A percentile compares a stretch with the other conserved stretches of the same genome.
These are phyloP conservation scores for Macadamia integrifolia DNA, from an alignment of 164 flowering plant genomes.

Conservation along the genomic window DNA sequence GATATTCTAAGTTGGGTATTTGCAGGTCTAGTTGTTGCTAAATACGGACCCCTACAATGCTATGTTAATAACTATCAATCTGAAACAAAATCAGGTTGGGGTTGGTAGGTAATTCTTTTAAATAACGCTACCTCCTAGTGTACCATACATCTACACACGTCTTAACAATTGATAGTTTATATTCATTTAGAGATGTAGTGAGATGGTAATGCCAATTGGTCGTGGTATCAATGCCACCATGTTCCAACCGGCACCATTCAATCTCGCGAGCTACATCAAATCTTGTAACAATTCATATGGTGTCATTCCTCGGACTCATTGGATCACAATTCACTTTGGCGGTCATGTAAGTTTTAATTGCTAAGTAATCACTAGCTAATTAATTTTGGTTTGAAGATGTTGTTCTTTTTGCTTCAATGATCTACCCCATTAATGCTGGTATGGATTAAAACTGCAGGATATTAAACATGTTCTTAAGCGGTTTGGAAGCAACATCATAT, in stretches of 20 bases:
- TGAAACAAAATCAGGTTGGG: not conserved
- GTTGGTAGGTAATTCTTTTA: constrained; percentile 16
- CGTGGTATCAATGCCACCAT: constrained; percentile 29
- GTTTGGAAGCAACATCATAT: constrained; percentile 16
- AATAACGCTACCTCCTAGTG: too few relatives aligned
- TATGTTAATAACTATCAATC: not conserved
- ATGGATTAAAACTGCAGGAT: constrained; percentile 4
- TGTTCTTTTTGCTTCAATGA: not conserved
- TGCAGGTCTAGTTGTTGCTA: constrained; percentile 25
- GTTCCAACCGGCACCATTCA: constrained; percentile 33
- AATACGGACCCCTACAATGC: constrained; percentile 16
- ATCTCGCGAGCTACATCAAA: constrained; percentile 20
- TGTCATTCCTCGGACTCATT: constrained; percentile 47
- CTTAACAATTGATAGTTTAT: not conserved
- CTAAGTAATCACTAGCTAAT: not conserved
- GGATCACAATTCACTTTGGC: constrained; percentile 54
- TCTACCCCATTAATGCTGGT: too few relatives aligned
- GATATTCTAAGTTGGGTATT: constrained; percentile 25
- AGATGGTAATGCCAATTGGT: constrained; percentile 51
- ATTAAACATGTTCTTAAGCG: constrained; percentile 3
- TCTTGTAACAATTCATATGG: constrained; percentile 26
- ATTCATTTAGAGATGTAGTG: constrained; percentile 39
- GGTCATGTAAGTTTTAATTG: constrained; percentile 37
- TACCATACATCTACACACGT: too few relatives aligned
- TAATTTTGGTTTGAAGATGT: not conserved